These are phyloP conservation scores for Leccinum subtestaceum DNA, from an alignment of 768 basidiomycete species.

Conservation along the genomic window DNA sequence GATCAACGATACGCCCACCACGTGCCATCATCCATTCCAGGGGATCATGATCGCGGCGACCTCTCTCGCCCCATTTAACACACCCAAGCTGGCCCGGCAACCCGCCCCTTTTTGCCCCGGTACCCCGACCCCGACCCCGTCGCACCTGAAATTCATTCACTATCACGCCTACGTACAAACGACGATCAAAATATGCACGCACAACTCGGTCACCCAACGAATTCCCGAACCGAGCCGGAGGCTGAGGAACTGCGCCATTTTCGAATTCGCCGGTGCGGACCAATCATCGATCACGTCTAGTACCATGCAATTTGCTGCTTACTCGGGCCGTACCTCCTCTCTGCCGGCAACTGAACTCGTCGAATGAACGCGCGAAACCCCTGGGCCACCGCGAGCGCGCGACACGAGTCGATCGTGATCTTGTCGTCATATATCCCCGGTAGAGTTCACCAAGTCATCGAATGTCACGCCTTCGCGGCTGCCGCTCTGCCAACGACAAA, in stretches of 20 bases:
- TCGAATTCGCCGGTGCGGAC: background rate
- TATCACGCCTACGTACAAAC: background rate
- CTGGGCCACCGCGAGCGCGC: background rate
- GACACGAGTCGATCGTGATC: background rate
- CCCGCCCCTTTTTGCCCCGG: background rate
- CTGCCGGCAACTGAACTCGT: background rate
- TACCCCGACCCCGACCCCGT: background rate
- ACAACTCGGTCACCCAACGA: background rate
- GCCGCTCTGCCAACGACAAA: background rate
- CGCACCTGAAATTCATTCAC: background rate
- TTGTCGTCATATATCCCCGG: too few relatives aligned
- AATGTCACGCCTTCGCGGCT: background rate
- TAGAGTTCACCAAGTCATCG: too few relatives aligned
- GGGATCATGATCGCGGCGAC: background rate
- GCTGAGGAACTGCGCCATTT: background rate
- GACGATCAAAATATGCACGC: background rate
- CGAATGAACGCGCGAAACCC: background rate
- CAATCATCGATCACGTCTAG: background rate
- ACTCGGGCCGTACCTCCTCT: background rate
- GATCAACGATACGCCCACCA: background rate
- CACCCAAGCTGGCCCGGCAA: background rate
- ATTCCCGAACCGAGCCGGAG: background rate
- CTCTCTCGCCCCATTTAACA: background rate
- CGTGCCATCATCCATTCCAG: background rate
- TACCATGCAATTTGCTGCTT: background rate